A percentile compares a stretch with the other conserved stretches of the same genome.
phyloP scores from a whole-genome alignment of 768 basidiomycete species.

The Amanita pallidorosea region DNA sequence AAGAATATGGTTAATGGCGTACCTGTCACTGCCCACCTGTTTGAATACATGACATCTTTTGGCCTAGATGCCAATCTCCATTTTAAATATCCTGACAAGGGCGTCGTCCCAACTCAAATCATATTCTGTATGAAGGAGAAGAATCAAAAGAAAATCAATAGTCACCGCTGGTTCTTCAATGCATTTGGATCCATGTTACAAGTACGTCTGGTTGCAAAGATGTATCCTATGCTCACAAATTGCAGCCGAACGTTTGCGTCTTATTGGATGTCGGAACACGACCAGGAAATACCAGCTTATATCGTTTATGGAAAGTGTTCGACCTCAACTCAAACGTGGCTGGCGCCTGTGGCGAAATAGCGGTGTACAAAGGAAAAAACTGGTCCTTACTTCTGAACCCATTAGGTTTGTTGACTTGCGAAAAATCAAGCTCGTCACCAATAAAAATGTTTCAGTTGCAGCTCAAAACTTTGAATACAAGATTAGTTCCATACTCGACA shows the following conservation, averaged over 20 bases:
- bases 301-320: conserved; percentile 93
- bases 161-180: conserved; percentile 96
- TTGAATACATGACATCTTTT: conserved; percentile 82
- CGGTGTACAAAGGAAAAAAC: conserved; percentile 82
- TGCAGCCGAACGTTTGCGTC: conserved; percentile 82
- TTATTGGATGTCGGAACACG: conserved; percentile 91
- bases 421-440: not conserved
- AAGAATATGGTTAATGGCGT: conserved; percentile 36
- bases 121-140: conserved; percentile 88
- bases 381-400: conserved; percentile 81
- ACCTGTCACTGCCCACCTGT: conserved; percentile 56
- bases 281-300: conserved; percentile 80
- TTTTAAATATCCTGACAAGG: conserved; percentile 85
- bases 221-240: not conserved
- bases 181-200: conserved; percentile 79
- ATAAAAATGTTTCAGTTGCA: conserved; percentile 41
- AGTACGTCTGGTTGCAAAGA: conserved; percentile 24
- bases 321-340: conserved; percentile 88
- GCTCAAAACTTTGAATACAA: conserved; percentile 98
- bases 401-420: conserved; percentile 39
- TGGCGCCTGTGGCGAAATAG: conserved; percentile 97
- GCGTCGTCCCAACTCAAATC: conserved; percentile 90
- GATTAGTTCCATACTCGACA: conserved; percentile 82
- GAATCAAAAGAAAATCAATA: conserved; percentile 96
- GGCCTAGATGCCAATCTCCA: conserved; percentile 70